Conservation (phyloP, 2,329 filamentous ascomycete species). For the Clarireedia monteithiana region DNA sequence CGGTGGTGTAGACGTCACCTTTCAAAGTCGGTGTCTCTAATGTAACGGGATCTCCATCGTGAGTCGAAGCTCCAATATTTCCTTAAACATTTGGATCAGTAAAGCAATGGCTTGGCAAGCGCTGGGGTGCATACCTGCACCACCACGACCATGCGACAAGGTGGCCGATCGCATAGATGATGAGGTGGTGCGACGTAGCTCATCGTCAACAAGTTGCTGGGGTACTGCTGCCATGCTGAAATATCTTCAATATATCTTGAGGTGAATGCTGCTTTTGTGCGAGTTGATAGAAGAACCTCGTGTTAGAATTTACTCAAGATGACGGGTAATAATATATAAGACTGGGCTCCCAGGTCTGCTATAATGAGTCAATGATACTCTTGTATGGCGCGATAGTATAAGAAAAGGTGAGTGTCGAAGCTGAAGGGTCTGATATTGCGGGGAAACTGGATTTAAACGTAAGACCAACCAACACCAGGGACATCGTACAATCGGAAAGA, state of each 20-base stretch:
- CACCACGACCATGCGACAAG: conserved; percentile 65
- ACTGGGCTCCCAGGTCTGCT: not conserved
- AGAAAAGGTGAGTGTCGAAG: not conserved
- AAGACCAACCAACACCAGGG: not conserved
- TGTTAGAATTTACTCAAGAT: not conserved
- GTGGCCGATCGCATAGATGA: conserved; percentile 11
- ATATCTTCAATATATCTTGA: not conserved
- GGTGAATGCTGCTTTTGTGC: not conserved
- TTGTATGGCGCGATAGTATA: conserved; percentile 2
- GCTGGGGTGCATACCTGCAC: conserved; percentile 46
- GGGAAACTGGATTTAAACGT: not conserved
- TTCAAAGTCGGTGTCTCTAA: conserved; percentile 80
- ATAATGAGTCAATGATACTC: not conserved
- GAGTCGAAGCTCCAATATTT: conserved; percentile 54
- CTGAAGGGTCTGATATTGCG: conserved; percentile 1
- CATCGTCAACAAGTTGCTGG: conserved; percentile 13
- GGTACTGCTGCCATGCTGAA: conserved; percentile 20
- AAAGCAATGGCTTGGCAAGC: not conserved
- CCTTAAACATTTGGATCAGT: conserved; percentile 30
- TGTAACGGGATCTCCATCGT: conserved; percentile 48
- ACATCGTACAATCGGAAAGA: not conserved
- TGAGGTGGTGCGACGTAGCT: conserved; percentile 17
- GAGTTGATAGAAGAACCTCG: not conserved
- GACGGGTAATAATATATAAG: not conserved
- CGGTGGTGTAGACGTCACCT: conserved; percentile 76